Evolutionary conservation across 1,284 basidiomycete species (phyloP).

Genomic region (Ustilago trichophora): DNA sequence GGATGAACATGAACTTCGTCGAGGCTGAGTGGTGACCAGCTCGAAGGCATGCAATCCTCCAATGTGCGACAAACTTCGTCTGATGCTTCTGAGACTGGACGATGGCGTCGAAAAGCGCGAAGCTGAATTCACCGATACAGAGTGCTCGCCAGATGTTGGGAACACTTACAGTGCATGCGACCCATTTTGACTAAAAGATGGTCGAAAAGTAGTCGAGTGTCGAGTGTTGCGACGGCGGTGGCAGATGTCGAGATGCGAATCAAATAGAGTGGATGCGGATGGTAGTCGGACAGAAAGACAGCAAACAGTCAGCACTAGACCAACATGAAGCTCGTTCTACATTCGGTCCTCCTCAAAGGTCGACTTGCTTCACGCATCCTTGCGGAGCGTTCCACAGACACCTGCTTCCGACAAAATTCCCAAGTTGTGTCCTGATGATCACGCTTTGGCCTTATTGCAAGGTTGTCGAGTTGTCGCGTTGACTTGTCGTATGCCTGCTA

Average conservation of each 20-base stretch:
- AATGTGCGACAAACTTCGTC: no score
- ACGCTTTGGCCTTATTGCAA: neutral
- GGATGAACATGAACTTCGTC: no score
- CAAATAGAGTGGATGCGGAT: slow-evolving; percentile 6
- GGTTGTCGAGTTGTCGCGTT: neutral
- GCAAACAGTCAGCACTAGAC: slow-evolving; percentile 58
- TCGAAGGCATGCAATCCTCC: no score
- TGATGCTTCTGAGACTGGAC: no score
- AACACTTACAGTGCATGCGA: slow-evolving; percentile 65
- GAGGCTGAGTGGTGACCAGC: no score
- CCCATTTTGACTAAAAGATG: slow-evolving; percentile 61
- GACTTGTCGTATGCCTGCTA: neutral
- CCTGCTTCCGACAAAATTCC: neutral
- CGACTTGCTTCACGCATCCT: slow-evolving; percentile 31
- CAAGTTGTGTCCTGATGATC: slow-evolving; percentile 8
- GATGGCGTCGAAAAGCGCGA: slow-evolving; percentile 1
- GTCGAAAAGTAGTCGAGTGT: slow-evolving; percentile 13
- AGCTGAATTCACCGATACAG: neutral
- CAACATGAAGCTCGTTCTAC: slow-evolving; percentile 52
- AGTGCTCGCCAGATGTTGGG: slow-evolving; percentile 22
- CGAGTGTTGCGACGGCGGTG: slow-evolving; percentile 2
- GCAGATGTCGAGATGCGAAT: slow-evolving; percentile 4
- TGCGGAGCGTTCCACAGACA: slow-evolving; percentile 29
- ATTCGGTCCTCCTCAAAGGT: slow-evolving; percentile 14
- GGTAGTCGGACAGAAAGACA: slow-evolving; percentile 46